These are phyloP conservation scores for Microthlaspi erraticum DNA, from an alignment of 345 rosid species.

Conservation along the genomic window DNA sequence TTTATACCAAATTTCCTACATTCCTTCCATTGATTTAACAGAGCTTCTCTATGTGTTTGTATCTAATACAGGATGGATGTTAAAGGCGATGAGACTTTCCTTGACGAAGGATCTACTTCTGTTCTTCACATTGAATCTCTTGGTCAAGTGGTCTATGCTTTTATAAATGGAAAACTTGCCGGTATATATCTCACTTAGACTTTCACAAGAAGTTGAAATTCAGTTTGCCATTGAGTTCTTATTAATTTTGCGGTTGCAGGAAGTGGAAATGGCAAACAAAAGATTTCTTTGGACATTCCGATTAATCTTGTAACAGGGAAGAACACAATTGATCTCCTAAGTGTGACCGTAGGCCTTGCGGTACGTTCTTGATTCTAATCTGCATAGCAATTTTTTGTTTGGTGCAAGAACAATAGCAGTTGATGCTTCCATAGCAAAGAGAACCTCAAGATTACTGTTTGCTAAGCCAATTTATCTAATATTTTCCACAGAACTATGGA, in stretches of 20 bases:
- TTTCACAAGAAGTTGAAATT: constrained; percentile 6
- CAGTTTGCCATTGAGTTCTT: not conserved
- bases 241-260: constrained; percentile 54
- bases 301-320: constrained; percentile 64
- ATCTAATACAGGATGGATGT: constrained; percentile 51
- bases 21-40: not conserved
- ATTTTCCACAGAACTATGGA: constrained; percentile 77
- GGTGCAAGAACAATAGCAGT: too few species aligned
- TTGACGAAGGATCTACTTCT: constrained; percentile 69
- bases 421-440: not conserved
- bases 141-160: constrained; percentile 86
- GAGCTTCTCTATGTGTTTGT: constrained; percentile 21
- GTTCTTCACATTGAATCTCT: constrained; percentile 80
- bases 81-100: constrained; percentile 61
- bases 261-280: constrained; percentile 57
- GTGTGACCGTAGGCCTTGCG: constrained; percentile 98
- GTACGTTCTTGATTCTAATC: constrained; percentile 44
- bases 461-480: not conserved
- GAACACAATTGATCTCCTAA: constrained; percentile 80
- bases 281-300: constrained; percentile 71
- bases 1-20: too few species aligned
- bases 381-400: not conserved
- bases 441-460: not conserved
- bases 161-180: constrained; percentile 75
- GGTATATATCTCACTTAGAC: constrained; percentile 48